Evolutionary conservation across 345 rosid species (phyloP).

Genomic region (Adansonia digitata): DNA sequence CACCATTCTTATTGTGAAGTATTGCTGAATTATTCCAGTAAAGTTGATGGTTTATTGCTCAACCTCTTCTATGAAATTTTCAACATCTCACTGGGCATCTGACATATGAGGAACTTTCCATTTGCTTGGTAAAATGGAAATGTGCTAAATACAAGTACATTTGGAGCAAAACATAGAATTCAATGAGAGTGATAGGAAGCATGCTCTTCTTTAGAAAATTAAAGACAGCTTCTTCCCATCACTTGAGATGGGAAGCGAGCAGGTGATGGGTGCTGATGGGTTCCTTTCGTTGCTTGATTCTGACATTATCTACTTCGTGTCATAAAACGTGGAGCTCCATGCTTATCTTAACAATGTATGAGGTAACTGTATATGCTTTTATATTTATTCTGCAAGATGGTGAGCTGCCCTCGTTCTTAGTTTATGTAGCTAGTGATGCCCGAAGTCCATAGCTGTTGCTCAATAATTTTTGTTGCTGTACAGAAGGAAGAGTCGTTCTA

Average conservation of each 20-base stretch:
- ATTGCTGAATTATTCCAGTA: constrained; percentile 1
- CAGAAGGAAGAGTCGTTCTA: constrained; percentile 86
- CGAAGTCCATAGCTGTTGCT: constrained; percentile 27
- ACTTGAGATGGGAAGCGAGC: constrained; percentile 63
- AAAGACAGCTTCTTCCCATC: constrained; percentile 39
- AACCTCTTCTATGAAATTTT: not conserved
- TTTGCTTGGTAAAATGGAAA: constrained; percentile 9
- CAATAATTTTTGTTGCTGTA: constrained; percentile 32
- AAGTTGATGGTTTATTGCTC: constrained; percentile 8
- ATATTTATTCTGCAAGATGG: constrained; percentile 31
- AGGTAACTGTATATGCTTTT: constrained; percentile 88
- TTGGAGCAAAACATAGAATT: constrained; percentile 18
- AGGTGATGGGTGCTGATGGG: constrained; percentile 68
- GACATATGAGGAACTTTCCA: constrained; percentile 2
- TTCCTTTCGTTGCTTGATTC: constrained; percentile 77
- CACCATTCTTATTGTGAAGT: constrained; percentile 9
- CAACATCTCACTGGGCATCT: not conserved
- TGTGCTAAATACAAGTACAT: constrained; percentile 1
- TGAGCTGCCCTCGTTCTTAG: constrained; percentile 31
- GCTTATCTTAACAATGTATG: constrained; percentile 68
- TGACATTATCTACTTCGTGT: constrained; percentile 87
- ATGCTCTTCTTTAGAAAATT: constrained; percentile 28
- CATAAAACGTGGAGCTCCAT: constrained; percentile 87
- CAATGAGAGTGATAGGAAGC: constrained; percentile 29
- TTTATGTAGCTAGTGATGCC: constrained; percentile 23